Evolutionary conservation across 2,329 filamentous ascomycete genomes (phyloP).

Genomic region (Fusarium temperatum): DNA sequence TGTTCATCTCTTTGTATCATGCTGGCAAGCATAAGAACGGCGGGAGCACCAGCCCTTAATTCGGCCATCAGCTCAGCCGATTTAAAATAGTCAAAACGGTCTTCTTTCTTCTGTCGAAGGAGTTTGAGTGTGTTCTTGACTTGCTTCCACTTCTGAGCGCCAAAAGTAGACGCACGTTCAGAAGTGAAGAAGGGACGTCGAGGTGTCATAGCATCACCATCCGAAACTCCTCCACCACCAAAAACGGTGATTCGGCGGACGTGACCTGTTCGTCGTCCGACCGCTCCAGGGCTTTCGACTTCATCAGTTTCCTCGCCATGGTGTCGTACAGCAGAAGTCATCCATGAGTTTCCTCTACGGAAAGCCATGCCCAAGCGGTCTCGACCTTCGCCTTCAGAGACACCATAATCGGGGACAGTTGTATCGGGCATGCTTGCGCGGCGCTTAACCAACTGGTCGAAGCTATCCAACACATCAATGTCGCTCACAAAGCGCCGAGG

Average conservation of each 20-base stretch:
- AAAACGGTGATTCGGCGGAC: constrained; percentile 73
- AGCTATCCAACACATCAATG: constrained; percentile 52
- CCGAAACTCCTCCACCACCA: constrained; percentile 70
- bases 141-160: constrained; percentile 88
- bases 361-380: constrained; percentile 63
- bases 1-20: constrained; percentile 99
- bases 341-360: constrained; percentile 68
- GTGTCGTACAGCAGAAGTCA: constrained; percentile 58
- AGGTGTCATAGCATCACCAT: constrained; percentile 67
- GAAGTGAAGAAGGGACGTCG: constrained; percentile 66
- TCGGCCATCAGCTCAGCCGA: constrained; percentile 97
- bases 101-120: constrained; percentile 82
- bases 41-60: constrained; percentile 88
- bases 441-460: constrained; percentile 65
- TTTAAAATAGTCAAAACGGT: constrained; percentile 92
- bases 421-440: constrained; percentile 73
- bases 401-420: constrained; percentile 66
- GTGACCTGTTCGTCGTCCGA: constrained; percentile 67
- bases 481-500: constrained; percentile 57
- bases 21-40: constrained; percentile 91
- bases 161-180: constrained; percentile 76
- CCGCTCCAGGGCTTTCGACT: constrained; percentile 57
- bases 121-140: constrained; percentile 88
- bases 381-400: constrained; percentile 80
- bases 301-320: constrained; percentile 62